These are phyloP conservation scores for Suillus subaureus DNA, from an alignment of 768 basidiomycete genomes.

Conservation along the genomic window DNA sequence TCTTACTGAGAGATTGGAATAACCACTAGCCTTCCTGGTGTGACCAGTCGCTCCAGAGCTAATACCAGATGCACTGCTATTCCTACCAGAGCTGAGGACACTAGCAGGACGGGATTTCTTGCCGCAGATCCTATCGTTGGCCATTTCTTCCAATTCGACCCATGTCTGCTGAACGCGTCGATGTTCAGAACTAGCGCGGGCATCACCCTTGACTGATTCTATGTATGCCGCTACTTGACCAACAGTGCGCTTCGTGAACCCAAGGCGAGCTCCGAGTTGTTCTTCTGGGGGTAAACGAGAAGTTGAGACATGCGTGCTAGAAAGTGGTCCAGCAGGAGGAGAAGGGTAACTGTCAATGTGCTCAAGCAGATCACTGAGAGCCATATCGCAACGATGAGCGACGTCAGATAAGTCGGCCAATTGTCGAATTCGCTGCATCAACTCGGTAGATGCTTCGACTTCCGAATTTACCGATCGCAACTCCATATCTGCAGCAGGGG, in stretches of 20 bases:
- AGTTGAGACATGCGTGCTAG: constrained; percentile 50
- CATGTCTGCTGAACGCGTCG: constrained; percentile 77
- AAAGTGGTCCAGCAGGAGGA: constrained; percentile 50
- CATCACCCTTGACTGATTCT: constrained; percentile 53
- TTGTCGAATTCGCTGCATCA: constrained; percentile 53
- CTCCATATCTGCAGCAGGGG: constrained; percentile 53
- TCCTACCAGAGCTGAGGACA: constrained; percentile 63
- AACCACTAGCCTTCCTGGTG: constrained; percentile 29
- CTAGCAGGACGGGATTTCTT: constrained; percentile 69
- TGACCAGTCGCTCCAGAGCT: constrained; percentile 21
- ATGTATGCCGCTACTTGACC: constrained; percentile 47
- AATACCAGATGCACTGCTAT: constrained; percentile 51
- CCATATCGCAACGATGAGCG: constrained; percentile 64
- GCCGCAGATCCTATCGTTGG: constrained; percentile 60
- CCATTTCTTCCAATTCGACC: constrained; percentile 83
- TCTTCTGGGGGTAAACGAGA: constrained; percentile 57
- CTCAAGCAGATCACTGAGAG: constrained; percentile 82
- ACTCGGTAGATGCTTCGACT: constrained; percentile 48
- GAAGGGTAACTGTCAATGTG: constrained; percentile 85
- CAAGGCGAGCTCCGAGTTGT: constrained; percentile 62
- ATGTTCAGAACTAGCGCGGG: constrained; percentile 59
- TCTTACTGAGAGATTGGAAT: constrained; percentile 32
- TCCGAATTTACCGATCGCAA: constrained; percentile 63
- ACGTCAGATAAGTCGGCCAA: constrained; percentile 56
- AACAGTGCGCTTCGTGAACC: constrained; percentile 61